Evolutionary conservation across 768 basidiomycete genomes (phyloP), one percentile per base, ranked within the genome.

Genomic region (Amanita exitialis): DNA sequence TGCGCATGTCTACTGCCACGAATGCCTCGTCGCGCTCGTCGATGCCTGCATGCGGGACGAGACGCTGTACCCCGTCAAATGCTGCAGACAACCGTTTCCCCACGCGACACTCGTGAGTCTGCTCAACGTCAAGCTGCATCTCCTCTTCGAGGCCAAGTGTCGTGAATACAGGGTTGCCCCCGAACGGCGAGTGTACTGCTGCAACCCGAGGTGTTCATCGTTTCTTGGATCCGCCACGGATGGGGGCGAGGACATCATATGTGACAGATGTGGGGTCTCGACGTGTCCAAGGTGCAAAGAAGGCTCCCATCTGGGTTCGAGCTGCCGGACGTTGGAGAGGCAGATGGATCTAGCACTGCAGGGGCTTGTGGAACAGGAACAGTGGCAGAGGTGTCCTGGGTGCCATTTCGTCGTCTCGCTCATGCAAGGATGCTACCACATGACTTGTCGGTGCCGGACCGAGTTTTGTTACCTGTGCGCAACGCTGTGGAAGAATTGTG

Each of bases 401-500:
- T 84, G 83, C 58, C 57, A 67, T 4, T 64, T 70, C n/a, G 68
- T 84, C 45, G 70, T 84, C 38, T 82, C 84, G 54, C 68, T 82
- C n/a, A 59, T 64, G 13, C 56, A 68, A 6, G 82, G 83, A 0
- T 84, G 83, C 53, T 79, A 75, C 59, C 83, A 84, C 44, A 83
- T 85, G 66, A 80, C 74, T 10, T 84, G 82, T 53, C 68, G 72
- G n/a, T 82, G 81, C 58, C 62, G 68, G 5, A 65, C 69, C 0
- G 60, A 85, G 55, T 84, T 85, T 61, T 85, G 83, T 56, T 84
- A 86, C 59, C 44, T 80, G 7, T 87, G 86, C 58, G 77, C 77
- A 0, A 72, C 61, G 32, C 66, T 54, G 6, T 87, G 84, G 84
- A 84, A 79, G 63, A 71, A 63, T 0, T 89, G 85, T 50, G 4